phyloP scores from a whole-genome alignment of 108 stramenopile species.

The Pseudonitzschia multistriata region DNA sequence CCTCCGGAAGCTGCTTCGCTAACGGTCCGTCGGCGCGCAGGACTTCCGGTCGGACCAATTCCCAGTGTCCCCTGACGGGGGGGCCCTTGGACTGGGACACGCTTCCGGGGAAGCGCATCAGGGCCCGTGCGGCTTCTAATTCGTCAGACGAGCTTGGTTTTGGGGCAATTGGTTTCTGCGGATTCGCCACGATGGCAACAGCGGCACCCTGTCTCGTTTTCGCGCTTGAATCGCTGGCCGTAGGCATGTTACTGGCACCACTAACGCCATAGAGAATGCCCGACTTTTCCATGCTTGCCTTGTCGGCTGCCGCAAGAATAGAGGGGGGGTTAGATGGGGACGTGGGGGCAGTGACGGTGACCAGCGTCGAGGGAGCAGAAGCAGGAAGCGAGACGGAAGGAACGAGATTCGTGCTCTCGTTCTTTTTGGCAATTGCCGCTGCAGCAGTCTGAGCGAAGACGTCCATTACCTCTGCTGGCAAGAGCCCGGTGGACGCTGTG shows the following conservation, averaged over 20 bases:
- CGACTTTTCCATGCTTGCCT: neutral
- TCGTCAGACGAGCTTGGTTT: neutral
- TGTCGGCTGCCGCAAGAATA: neutral
- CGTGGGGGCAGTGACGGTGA: neutral
- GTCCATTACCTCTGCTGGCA: constrained; percentile 1
- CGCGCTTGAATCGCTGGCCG: too few species aligned
- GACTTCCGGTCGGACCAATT: neutral
- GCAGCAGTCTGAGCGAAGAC: constrained; percentile 6
- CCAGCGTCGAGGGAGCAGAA: neutral
- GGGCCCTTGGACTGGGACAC: neutral
- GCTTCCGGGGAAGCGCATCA: neutral
- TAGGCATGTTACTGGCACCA: too few species aligned
- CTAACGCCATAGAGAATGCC: neutral
- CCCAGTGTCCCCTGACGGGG: constrained; percentile 4
- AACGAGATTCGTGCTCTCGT: neutral
- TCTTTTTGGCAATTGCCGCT: constrained; percentile 7
- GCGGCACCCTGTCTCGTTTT: too few species aligned
- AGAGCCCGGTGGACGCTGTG: neutral
- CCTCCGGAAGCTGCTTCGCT: neutral
- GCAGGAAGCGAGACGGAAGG: neutral
- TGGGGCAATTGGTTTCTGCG: too few species aligned
- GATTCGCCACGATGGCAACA: too few species aligned
- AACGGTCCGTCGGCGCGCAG: neutral
- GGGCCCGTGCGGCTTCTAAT: constrained; percentile 3
- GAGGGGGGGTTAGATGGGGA: neutral